Conservation (phyloP, 2,329 filamentous ascomycete species). For the Graphiopsis chlorocephala region DNA sequence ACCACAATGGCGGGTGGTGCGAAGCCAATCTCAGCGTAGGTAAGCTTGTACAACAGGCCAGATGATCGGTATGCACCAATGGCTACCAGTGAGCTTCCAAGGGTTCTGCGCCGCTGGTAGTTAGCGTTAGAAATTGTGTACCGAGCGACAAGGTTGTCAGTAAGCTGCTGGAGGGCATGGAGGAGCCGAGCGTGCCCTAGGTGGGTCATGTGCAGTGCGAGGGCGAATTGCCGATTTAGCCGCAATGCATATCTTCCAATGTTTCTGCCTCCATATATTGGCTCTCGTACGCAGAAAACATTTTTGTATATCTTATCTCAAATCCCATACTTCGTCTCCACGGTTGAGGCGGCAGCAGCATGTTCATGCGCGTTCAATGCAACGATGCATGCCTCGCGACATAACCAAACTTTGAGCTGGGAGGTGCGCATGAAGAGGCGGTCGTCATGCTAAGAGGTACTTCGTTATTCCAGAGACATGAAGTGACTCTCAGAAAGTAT, state of each 20-base stretch:
- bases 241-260: not conserved
- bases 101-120: not conserved
- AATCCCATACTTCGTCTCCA: not conserved
- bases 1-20: not conserved
- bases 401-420: not conserved
- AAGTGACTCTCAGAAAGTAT: not conserved
- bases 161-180: not conserved
- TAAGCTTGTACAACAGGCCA: not conserved
- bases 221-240: not conserved
- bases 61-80: not conserved
- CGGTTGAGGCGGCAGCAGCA: not conserved
- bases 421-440: not conserved
- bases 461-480: not conserved
- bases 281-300: not conserved
- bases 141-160: not conserved
- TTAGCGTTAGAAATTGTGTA: not conserved
- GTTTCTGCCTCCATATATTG: not conserved
- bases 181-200: not conserved
- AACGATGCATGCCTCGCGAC: not conserved
- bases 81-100: not conserved
- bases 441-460: not conserved
- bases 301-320: not conserved
- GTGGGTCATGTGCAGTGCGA: not conserved
- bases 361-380: not conserved
- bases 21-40: not conserved